Percentiles rank a stretch among this genome's conserved stretches.
phyloP scores from a whole-genome alignment of 73 alveolate species.

The Effrenium voratum region DNA sequence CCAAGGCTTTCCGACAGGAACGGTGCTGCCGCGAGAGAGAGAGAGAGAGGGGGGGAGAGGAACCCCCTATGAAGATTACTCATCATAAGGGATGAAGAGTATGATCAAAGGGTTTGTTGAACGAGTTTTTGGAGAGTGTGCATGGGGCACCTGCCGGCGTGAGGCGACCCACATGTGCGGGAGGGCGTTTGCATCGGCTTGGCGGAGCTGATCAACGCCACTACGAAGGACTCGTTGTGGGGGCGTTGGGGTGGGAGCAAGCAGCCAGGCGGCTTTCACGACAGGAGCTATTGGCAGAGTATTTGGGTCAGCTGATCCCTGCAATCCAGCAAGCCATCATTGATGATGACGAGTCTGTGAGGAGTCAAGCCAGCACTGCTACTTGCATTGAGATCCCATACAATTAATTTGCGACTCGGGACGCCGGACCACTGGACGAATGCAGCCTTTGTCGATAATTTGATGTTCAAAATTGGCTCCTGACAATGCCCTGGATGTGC shows the following conservation, averaged over 20 bases:
- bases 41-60: too few species aligned
- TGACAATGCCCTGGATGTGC: neutral
- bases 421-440: neutral
- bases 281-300: slow-evolving; percentile 65
- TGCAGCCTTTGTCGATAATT: neutral
- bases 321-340: slow-evolving; percentile 90
- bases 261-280: neutral
- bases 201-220: slow-evolving; percentile 87
- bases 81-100: too few species aligned
- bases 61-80: too few species aligned
- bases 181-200: slow-evolving; percentile 91
- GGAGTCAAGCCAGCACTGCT: slow-evolving; percentile 66
- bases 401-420: neutral
- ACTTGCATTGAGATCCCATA: neutral
- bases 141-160: neutral
- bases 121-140: too few species aligned
- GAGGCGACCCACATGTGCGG: slow-evolving; percentile 64
- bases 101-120: too few species aligned
- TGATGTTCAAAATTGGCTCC: neutral
- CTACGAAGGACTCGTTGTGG: slow-evolving; percentile 33
- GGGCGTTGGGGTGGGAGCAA: neutral
- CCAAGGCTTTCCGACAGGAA: too few species aligned
- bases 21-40: too few species aligned
- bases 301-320: slow-evolving; percentile 61
- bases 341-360: slow-evolving; percentile 76